A percentile compares a stretch with the other conserved stretches of the same genome.
These are phyloP conservation scores for Paracorniculantispora psalliotae DNA, from an alignment of 2,329 filamentous ascomycete genomes.

Conservation along the genomic window DNA sequence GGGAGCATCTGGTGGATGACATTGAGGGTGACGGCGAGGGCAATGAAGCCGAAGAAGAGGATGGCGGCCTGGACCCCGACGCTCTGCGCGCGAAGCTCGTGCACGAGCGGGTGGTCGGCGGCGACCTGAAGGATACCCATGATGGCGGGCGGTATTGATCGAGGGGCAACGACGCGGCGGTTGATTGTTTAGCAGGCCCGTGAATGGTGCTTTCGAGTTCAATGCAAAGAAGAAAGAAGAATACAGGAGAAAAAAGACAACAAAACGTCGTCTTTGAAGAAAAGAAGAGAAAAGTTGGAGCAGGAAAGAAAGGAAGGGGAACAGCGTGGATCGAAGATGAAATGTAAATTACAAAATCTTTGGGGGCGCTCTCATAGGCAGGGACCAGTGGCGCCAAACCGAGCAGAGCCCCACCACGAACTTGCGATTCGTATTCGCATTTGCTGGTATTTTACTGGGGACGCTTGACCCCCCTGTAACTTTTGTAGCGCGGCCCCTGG, in stretches of 20 bases:
- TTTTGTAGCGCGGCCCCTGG: neutral
- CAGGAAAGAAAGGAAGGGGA: neutral
- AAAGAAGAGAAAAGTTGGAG: neutral
- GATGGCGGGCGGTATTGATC: conserved; percentile 19
- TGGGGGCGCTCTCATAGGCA: conserved; percentile 5
- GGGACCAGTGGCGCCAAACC: neutral
- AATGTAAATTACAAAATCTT: conserved; percentile 2
- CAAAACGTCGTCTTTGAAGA: neutral
- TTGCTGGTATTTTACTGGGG: neutral
- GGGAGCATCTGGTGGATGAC: conserved; percentile 74
- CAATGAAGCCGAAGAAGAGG: conserved; percentile 39
- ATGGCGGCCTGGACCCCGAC: conserved; percentile 43
- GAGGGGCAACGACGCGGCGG: neutral
- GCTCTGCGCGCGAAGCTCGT: conserved; percentile 45
- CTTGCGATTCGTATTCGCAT: conserved; percentile 5
- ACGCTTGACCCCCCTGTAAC: too few relatives aligned
- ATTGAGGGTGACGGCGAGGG: conserved; percentile 66
- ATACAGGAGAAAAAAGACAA: neutral
- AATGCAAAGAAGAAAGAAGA: neutral
- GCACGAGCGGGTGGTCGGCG: conserved; percentile 43
- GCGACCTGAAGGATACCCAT: conserved; percentile 56
- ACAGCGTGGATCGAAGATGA: neutral
- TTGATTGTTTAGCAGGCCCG: too few relatives aligned
- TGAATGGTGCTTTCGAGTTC: too few relatives aligned
- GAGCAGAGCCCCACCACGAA: neutral